phyloP scores from a whole-genome alignment of 805 yeast species.

The Metschnikowia hibisci region DNA sequence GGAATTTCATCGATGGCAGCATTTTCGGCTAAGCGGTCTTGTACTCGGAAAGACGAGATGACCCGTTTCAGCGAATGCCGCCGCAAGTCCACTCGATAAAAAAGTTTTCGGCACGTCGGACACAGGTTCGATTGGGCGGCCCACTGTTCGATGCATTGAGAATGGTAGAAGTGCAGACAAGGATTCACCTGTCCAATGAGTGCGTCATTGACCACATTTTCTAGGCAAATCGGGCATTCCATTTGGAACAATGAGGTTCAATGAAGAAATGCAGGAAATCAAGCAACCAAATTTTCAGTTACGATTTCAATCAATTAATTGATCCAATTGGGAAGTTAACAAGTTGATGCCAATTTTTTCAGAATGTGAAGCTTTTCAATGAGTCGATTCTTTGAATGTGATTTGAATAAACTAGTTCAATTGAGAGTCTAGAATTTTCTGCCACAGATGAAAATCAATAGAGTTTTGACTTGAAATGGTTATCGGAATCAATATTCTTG shows the following conservation, averaged over 20 bases:
- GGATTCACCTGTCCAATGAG: constrained; percentile 23
- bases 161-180: constrained; percentile 57
- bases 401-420: too few relatives aligned
- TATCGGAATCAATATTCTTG: too few relatives aligned
- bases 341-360: too few relatives aligned
- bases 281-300: too few relatives aligned
- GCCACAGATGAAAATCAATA: too few relatives aligned
- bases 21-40: constrained; percentile 31
- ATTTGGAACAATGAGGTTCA: background rate
- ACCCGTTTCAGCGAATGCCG: constrained; percentile 10
- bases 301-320: too few relatives aligned
- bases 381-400: too few relatives aligned
- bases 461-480: too few relatives aligned
- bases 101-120: constrained; percentile 56
- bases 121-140: constrained; percentile 51
- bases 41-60: constrained; percentile 18
- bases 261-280: too few relatives aligned
- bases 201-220: constrained; percentile 12
- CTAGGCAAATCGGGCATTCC: constrained; percentile 64
- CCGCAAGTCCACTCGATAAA: constrained; percentile 34
- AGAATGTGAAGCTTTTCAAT: too few relatives aligned
- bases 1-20: constrained; percentile 39
- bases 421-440: too few relatives aligned
- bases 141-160: constrained; percentile 57
- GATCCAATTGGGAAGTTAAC: too few relatives aligned